Evolutionary conservation across 1,139 yeast genomes (phyloP), one percentile per base, ranked within the genome.

Genomic region (Yamadazyma songkhlaensis): DNA sequence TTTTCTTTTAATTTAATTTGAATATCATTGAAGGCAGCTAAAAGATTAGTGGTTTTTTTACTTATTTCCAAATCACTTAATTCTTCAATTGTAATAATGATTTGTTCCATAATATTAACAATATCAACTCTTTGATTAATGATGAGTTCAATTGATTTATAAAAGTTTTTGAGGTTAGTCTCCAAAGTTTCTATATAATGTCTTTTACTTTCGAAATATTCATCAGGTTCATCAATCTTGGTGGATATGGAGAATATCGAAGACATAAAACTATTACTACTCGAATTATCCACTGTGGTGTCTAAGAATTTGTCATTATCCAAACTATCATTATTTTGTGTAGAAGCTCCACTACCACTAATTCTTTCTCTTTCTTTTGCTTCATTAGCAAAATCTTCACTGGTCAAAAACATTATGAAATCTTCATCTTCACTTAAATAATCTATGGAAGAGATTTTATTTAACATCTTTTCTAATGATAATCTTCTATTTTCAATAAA

Each of bases 381-480:
- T 39, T 84, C 90, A 41, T 67, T 70, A 10, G 71, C 50, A 54
- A 92, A 88, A 46, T 86, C 77, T 25, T 79, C 82, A 45, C 88
- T 79, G 37, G 85, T 83, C 48, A 94, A 64, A 55, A 92, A 94
- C 64, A 87, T 71, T 25, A 79, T 62, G 47, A 89, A 84, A 55
- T 88, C 97, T 1, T 74, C 67, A 58, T 92, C 97, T 29, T 67
- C 70, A 46, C 81, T 81, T 36, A 92, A 65, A 2, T 56, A 54
- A 0, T 79, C 71, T 43, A 77, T 79, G 32, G 62, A 62, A 9
- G 84, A 68, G 24, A 87, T 83, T 53, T 84, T 84, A 40, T 59
- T 66, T 43, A 92, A 71, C 99, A 92, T 94, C 47, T 76, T 79
- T 54, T 90, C 97, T 57, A 92, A 69, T n/a, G 94, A 88, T 29